phyloP scores from a whole-genome alignment of 768 basidiomycete species.

The Boletus eberwhitei region DNA sequence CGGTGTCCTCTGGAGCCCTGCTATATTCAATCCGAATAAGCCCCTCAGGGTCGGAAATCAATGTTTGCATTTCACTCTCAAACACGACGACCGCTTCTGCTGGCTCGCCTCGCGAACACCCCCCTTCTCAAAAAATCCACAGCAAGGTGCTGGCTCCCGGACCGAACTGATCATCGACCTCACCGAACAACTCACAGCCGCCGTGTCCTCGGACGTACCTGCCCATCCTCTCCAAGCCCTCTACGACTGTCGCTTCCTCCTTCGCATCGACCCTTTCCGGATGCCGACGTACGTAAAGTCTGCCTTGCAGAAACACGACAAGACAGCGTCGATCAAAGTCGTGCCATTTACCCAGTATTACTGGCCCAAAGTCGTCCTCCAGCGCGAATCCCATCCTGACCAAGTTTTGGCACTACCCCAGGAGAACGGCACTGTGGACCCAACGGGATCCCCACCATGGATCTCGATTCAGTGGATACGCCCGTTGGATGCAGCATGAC shows the following conservation, averaged over 20 bases:
- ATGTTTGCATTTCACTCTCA: slow-evolving; percentile 13
- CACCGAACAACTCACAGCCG: slow-evolving; percentile 31
- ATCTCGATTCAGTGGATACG: slow-evolving; percentile 43
- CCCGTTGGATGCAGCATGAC: slow-evolving; percentile 31
- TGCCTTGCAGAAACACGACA: slow-evolving; percentile 21
- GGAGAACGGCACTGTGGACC: slow-evolving; percentile 2
- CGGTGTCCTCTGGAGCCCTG: slow-evolving; percentile 63
- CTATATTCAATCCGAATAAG: slow-evolving; percentile 31
- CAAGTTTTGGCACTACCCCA: slow-evolving; percentile 21
- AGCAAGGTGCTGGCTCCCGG: slow-evolving; percentile 19
- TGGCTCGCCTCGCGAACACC: slow-evolving; percentile 68
- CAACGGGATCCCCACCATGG: slow-evolving; percentile 35
- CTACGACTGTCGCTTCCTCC: slow-evolving; percentile 64
- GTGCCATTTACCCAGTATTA: slow-evolving; percentile 42
- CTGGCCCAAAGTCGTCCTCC: slow-evolving; percentile 44
- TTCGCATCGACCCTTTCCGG: slow-evolving; percentile 43
- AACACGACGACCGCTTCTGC: slow-evolving; percentile 32
- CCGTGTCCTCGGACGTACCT: slow-evolving; percentile 11
- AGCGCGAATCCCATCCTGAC: slow-evolving; percentile 17
- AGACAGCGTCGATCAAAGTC: slow-evolving; percentile 33
- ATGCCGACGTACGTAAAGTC: slow-evolving; percentile 40
- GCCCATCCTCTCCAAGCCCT: slow-evolving; percentile 37
- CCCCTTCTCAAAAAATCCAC: slow-evolving; percentile 36
- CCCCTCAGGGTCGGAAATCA: slow-evolving; percentile 17
- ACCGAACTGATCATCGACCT: slow-evolving; percentile 40